A percentile compares a stretch with the other conserved stretches of the same genome.
phyloP scores from a whole-genome alignment of 305 asterid genomes.

The Plantago coronopus region DNA sequence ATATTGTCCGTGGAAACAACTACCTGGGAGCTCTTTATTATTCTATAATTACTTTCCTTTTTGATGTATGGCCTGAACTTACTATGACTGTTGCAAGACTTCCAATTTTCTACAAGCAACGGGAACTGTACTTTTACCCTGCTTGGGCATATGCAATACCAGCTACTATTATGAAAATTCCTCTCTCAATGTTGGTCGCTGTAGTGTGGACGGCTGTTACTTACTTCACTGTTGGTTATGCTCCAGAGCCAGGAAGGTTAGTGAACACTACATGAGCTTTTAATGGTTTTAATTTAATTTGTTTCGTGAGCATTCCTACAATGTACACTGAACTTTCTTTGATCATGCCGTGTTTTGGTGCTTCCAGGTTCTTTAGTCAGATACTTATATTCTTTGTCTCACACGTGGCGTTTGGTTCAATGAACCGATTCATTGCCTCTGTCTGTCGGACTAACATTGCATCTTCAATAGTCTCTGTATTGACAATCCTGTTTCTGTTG shows the following conservation, averaged over 20 bases:
- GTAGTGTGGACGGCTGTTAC: slow-evolving; percentile 23
- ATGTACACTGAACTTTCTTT: neutral
- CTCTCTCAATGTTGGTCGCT: slow-evolving; percentile 19
- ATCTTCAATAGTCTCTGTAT: slow-evolving; percentile 11
- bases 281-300: neutral
- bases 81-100: slow-evolving; percentile 25
- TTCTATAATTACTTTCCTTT: slow-evolving; percentile 21
- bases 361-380: slow-evolving; percentile 23
- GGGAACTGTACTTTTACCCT: slow-evolving; percentile 25
- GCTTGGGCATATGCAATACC: slow-evolving; percentile 36
- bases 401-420: slow-evolving; percentile 9
- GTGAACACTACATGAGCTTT: slow-evolving; percentile 2
- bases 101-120: slow-evolving; percentile 31
- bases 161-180: slow-evolving; percentile 25
- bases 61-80: slow-evolving; percentile 27
- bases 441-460: slow-evolving; percentile 13
- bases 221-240: slow-evolving; percentile 20
- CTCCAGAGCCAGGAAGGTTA: slow-evolving; percentile 24
- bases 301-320: neutral
- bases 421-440: slow-evolving; percentile 23
- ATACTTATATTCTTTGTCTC: slow-evolving; percentile 18
- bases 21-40: slow-evolving; percentile 26
- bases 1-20: slow-evolving; percentile 23
- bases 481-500: slow-evolving; percentile 7
- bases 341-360: neutral